Evolutionary conservation across 2,329 filamentous ascomycete genomes (phyloP).

Genomic region (Cylindrodendrum hubeiense): DNA sequence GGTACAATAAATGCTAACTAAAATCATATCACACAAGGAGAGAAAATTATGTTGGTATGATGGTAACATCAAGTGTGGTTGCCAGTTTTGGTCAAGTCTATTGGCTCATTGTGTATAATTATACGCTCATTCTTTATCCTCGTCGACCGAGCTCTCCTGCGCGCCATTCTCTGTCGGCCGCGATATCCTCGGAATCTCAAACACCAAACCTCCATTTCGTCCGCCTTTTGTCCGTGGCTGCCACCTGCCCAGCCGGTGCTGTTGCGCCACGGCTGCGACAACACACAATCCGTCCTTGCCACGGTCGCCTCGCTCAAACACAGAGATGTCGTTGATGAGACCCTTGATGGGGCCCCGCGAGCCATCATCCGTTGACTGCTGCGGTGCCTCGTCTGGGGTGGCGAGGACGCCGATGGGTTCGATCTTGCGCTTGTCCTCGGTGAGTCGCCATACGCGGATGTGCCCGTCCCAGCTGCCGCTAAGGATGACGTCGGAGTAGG

Average conservation of each 20-base stretch:
- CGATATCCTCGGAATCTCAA: constrained; percentile 76
- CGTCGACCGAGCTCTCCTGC: constrained; percentile 40
- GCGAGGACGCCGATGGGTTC: constrained; percentile 79
- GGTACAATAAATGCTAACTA: background rate
- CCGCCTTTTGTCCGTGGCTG: constrained; percentile 68
- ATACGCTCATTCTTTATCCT: constrained; percentile 39
- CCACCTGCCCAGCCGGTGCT: constrained; percentile 89
- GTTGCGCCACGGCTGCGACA: constrained; percentile 87
- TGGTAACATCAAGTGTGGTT: constrained; percentile 11
- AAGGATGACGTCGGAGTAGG: constrained; percentile 90
- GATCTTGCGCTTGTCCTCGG: constrained; percentile 84
- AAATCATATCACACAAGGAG: background rate
- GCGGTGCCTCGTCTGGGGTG: constrained; percentile 39
- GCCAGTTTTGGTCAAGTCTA: constrained; percentile 35
- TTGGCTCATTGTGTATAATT: constrained; percentile 42
- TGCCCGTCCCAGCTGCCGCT: constrained; percentile 93
- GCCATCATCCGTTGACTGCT: constrained; percentile 45
- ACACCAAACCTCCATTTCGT: constrained; percentile 88
- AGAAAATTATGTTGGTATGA: constrained; percentile 1
- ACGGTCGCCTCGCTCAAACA: constrained; percentile 86
- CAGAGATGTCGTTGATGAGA: constrained; percentile 87
- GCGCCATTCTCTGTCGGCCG: constrained; percentile 50
- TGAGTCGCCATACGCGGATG: constrained; percentile 87
- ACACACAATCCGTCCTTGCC: constrained; percentile 84
- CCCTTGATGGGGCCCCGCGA: constrained; percentile 68